A percentile compares a stretch with the other conserved stretches of the same genome.
Conservation (phyloP, 306 rosid genomes). For the Acacia acuminata region DNA sequence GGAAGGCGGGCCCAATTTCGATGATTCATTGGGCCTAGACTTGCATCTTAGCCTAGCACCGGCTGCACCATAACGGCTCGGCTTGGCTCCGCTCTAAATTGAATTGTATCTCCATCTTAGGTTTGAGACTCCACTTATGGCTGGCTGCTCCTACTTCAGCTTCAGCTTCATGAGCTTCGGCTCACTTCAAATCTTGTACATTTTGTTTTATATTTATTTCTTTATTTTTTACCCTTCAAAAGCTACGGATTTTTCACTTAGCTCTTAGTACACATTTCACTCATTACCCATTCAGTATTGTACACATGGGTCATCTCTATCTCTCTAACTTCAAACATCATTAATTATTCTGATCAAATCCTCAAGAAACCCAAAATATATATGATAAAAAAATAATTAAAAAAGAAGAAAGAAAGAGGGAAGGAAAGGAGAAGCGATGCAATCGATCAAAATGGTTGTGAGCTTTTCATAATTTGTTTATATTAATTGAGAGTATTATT, state of each 20-base stretch:
- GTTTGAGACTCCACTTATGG: not conserved
- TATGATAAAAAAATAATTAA: not conserved
- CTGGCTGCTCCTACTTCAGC: slow-evolving; percentile 33
- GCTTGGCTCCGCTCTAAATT: slow-evolving; percentile 24
- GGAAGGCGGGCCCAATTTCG: slow-evolving; percentile 71
- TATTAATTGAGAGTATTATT: not conserved
- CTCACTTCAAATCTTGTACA: slow-evolving; percentile 53
- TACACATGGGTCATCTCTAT: not conserved
- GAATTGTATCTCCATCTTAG: slow-evolving; percentile 4
- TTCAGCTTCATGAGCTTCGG: not conserved
- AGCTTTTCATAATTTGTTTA: not conserved
- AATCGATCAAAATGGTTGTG: not conserved
- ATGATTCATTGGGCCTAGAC: slow-evolving; percentile 84
- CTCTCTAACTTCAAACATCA: not conserved
- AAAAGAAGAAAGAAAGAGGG: not conserved
- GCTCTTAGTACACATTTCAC: slow-evolving; percentile 20
- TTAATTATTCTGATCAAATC: not conserved
- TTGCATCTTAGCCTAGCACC: slow-evolving; percentile 89
- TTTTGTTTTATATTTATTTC: slow-evolving; percentile 45
- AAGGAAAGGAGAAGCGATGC: not conserved
- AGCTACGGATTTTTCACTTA: slow-evolving; percentile 41
- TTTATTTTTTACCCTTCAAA: slow-evolving; percentile 9
- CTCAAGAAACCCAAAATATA: not conserved
- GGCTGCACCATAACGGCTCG: slow-evolving; percentile 55
- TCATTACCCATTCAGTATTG: slow-evolving; percentile 10